These are phyloP conservation scores for Phaffia australis DNA, from an alignment of 768 basidiomycete genomes.

Conservation along the genomic window DNA sequence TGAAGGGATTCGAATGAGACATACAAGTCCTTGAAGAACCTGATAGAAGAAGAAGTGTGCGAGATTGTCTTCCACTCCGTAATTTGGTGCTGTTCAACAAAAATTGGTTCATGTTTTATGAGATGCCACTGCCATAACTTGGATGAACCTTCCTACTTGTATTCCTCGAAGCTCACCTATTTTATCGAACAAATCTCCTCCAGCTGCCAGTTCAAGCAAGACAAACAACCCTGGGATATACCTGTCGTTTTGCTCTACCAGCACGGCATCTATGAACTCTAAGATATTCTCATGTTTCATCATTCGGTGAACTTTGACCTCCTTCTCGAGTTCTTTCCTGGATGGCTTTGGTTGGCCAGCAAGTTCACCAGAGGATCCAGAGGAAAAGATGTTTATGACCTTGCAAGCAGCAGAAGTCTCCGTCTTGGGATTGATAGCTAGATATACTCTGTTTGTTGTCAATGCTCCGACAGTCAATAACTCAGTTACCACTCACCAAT, in stretches of 20 bases:
- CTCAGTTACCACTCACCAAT: neutral
- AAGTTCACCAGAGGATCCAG: conserved; percentile 27
- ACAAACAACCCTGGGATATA: conserved; percentile 82
- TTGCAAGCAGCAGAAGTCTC: conserved; percentile 79
- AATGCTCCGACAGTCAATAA: neutral
- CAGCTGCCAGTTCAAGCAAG: conserved; percentile 79
- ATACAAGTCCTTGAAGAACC: conserved; percentile 67
- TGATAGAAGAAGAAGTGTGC: conserved; percentile 87
- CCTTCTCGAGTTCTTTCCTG: conserved; percentile 75
- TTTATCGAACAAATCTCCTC: conserved; percentile 96
- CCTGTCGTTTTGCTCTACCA: conserved; percentile 50
- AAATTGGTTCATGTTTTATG: neutral
- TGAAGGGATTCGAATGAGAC: conserved; percentile 30
- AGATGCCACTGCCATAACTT: conserved; percentile 3
- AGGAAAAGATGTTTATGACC: conserved; percentile 48
- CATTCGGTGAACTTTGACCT: conserved; percentile 75
- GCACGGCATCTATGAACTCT: conserved; percentile 65
- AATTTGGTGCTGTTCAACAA: conserved; percentile 62
- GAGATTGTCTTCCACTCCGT: conserved; percentile 72
- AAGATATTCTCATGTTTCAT: conserved; percentile 72
- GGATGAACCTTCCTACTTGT: neutral
- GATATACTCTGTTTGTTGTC: conserved; percentile 56
- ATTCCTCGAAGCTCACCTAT: conserved; percentile 55
- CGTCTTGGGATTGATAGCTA: conserved; percentile 58
- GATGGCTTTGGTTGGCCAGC: conserved; percentile 54